Base-by-base conservation (phyloP, 2,329 filamentous ascomycete genomes). In the Aureobasidium uvarum region DNA sequence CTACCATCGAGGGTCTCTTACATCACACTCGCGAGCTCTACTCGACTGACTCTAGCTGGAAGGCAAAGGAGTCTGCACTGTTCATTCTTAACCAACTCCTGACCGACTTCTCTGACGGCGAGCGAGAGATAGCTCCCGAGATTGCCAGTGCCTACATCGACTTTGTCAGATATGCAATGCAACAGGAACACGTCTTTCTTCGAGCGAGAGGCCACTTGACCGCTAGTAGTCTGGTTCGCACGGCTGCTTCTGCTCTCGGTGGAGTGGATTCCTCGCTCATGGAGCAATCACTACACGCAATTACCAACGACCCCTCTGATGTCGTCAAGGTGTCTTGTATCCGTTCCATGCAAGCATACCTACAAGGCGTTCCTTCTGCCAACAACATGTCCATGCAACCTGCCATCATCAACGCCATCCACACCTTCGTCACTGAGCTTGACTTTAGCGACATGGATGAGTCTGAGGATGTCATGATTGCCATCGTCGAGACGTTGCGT, bases 301-400 rank as follows among this genome's bases (percentile, higher is more conserved):
- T 96, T 69, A 86, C 86, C 11, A 81, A 81, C 41, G 93, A 96
- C 69, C 81, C 87, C 23, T 90, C 91, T 0, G 93, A 97, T 75
- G 87, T 98, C 41, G 94, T 98, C 50, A 91, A 95, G 75, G 93
- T 96, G 20, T 88, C 94, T 23, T 96, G 92, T 72, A 89, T 98
- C 72, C 93, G 94, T 74, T 89, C 92, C 1, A 79, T 96, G 41
- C 92, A 97, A 72, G 84, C 85, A 71, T 85, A 88, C 64, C 76
- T 88, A 14, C 82, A 84, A 60, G 78, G 83, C 36, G 75, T 88
- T 52, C 81, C 84, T 36, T 73, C 76, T 46, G 74, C 75, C 43
- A 75, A 80, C 48, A 85, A 81, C 28, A 83, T 75, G 75, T 83
- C 77, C 72, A 81, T 81, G 52, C 92, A 96, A 74, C 72, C 79